A percentile compares a stretch with the other conserved stretches of the same genome.
Conservation (phyloP, 2,329 filamentous ascomycete species). For the Trichoderma sp. region DNA sequence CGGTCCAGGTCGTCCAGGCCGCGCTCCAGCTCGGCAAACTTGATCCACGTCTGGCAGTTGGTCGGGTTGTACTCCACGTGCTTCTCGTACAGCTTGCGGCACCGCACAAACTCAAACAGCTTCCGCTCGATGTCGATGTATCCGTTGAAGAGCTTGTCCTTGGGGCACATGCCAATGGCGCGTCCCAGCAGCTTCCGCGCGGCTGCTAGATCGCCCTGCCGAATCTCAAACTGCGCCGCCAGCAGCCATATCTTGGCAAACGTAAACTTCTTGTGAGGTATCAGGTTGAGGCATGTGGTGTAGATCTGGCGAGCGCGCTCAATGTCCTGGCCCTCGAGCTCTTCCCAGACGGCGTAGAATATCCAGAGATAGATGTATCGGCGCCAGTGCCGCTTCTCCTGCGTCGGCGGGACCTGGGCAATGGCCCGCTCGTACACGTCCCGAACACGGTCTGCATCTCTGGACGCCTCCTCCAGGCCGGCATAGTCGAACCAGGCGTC, state of each 20-base stretch:
- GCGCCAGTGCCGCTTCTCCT: constrained; percentile 96
- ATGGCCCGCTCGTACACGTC: constrained; percentile 96
- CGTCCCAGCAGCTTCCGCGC: constrained; percentile 88
- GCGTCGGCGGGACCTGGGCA: constrained; percentile 89
- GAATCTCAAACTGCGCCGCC: constrained; percentile 90
- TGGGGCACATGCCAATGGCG: constrained; percentile 91
- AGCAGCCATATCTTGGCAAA: constrained; percentile 96
- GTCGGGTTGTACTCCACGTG: constrained; percentile 89
- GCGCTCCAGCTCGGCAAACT: constrained; percentile 90
- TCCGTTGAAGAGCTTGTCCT: constrained; percentile 90
- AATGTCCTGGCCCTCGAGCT: constrained; percentile 78
- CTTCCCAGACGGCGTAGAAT: constrained; percentile 95
- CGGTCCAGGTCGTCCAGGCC: constrained; percentile 88
- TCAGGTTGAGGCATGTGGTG: constrained; percentile 79
- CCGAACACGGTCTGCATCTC: constrained; percentile 78
- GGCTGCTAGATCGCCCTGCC: constrained; percentile 76
- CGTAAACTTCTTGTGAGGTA: constrained; percentile 96
- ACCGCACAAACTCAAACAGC: constrained; percentile 90
- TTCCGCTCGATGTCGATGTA: constrained; percentile 93
- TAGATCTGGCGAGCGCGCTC: constrained; percentile 87
- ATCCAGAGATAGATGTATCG: constrained; percentile 98
- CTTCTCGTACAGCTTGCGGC: constrained; percentile 89
- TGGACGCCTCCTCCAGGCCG: constrained; percentile 81
- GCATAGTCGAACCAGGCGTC: constrained; percentile 97
- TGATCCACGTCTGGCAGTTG: constrained; percentile 94